These are phyloP conservation scores for Schwanniomyces occidentalis DNA, from an alignment of 805 yeast genomes.

Conservation along the genomic window DNA sequence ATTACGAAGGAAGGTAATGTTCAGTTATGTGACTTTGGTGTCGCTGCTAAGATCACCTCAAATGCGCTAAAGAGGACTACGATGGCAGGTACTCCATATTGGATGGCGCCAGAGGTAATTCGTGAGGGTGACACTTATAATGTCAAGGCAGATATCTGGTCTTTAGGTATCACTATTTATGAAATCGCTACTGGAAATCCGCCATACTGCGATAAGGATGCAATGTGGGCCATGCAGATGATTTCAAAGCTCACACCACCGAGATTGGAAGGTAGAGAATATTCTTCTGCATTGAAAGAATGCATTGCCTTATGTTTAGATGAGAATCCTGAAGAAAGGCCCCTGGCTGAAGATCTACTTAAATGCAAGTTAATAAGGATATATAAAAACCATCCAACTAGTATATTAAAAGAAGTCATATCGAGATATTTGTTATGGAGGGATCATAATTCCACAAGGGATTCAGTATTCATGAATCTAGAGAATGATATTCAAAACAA, in stretches of 20 bases:
- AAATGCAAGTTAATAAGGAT: constrained; percentile 71
- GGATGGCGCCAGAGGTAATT: constrained; percentile 99
- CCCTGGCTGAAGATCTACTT: constrained; percentile 79
- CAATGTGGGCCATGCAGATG: constrained; percentile 90
- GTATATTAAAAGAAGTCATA: constrained; percentile 69
- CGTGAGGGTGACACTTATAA: constrained; percentile 88
- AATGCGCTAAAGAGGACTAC: constrained; percentile 80
- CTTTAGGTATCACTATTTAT: constrained; percentile 88
- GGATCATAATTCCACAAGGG: constrained; percentile 59
- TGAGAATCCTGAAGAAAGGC: constrained; percentile 88
- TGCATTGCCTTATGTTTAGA: constrained; percentile 89
- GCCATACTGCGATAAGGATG: constrained; percentile 94
- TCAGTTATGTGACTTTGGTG: constrained; percentile 95
- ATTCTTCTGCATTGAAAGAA: constrained; percentile 75
- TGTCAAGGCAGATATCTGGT: constrained; percentile 95
- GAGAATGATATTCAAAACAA: constrained; percentile 22
- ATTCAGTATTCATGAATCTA: constrained; percentile 38
- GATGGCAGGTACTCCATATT: constrained; percentile 93
- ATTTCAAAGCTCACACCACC: constrained; percentile 95
- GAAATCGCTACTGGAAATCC: constrained; percentile 98
- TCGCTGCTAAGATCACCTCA: constrained; percentile 88
- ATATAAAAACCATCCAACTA: constrained; percentile 60
- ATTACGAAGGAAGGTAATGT: constrained; percentile 88
- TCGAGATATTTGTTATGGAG: constrained; percentile 74
- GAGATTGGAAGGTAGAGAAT: constrained; percentile 85